Evolutionary conservation across 2,329 filamentous ascomycete genomes (phyloP).

Genomic region (Cladophialophora chaetospira): DNA sequence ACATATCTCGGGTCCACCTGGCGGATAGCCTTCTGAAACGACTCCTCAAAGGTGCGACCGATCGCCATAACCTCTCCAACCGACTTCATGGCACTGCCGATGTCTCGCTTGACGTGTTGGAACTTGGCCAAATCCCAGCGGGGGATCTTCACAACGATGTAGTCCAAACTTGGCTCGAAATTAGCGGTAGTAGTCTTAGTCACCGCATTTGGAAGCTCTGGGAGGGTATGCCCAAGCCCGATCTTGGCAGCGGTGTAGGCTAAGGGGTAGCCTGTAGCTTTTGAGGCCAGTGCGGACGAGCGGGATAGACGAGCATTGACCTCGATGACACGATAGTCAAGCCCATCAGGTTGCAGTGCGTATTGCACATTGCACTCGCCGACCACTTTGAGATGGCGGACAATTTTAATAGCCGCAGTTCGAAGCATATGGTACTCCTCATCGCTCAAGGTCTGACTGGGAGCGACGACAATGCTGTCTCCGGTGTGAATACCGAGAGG

Average conservation of each 20-base stretch:
- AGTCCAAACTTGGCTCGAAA: constrained; percentile 96
- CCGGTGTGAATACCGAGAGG: constrained; percentile 96
- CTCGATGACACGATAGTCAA: constrained; percentile 98
- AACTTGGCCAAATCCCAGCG: constrained; percentile 99
- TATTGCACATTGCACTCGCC: constrained; percentile 99
- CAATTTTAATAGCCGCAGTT: constrained; percentile 95
- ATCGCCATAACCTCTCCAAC: constrained; percentile 99
- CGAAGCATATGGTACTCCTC: constrained; percentile 99
- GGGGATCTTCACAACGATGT: constrained; percentile 98
- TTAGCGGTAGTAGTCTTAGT: constrained; percentile 99
- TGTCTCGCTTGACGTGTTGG: constrained; percentile 96
- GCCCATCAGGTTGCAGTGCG: constrained; percentile 89
- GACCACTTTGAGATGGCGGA: constrained; percentile 93
- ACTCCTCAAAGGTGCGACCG: constrained; percentile 96
- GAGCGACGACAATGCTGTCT: constrained; percentile 97
- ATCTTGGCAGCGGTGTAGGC: constrained; percentile 99
- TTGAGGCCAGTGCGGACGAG: constrained; percentile 94
- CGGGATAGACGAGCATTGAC: constrained; percentile 98
- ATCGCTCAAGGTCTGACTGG: constrained; percentile 93
- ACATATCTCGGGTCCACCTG: constrained; percentile 91
- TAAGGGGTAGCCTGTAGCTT: constrained; percentile 95
- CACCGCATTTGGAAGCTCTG: constrained; percentile 94
- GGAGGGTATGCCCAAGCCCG: constrained; percentile 89
- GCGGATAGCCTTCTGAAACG: constrained; percentile 97
- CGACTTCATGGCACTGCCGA: constrained; percentile 98